phyloP scores from a whole-genome alignment of 1,139 yeast genomes.

The Zygoascus sp. region DNA sequence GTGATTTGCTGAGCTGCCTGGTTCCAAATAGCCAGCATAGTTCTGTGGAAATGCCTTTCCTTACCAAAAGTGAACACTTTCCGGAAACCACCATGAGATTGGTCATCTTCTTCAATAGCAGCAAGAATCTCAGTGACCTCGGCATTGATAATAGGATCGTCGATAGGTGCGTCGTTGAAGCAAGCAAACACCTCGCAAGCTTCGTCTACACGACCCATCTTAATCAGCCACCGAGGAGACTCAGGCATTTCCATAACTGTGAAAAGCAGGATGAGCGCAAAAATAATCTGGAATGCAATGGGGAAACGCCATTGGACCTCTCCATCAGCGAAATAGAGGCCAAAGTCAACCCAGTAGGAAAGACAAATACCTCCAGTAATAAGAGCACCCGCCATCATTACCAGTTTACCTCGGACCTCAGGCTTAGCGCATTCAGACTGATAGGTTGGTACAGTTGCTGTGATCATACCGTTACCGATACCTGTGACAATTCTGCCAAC shows the following conservation, averaged over 20 bases:
- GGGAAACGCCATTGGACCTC: constrained; percentile 47
- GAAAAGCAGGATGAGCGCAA: constrained; percentile 20
- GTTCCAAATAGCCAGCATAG: constrained; percentile 45
- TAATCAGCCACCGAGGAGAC: constrained; percentile 47
- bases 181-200: constrained; percentile 47
- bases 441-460: constrained; percentile 56
- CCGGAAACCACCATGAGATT: constrained; percentile 16
- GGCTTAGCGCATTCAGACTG: constrained; percentile 48
- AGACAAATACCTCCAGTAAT: constrained; percentile 67
- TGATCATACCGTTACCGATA: constrained; percentile 55
- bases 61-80: constrained; percentile 21
- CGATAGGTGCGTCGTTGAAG: constrained; percentile 38
- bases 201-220: constrained; percentile 39
- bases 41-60: constrained; percentile 44
- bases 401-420: constrained; percentile 61
- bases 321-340: constrained; percentile 42
- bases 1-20: constrained; percentile 66
- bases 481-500: constrained; percentile 56
- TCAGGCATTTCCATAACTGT: constrained; percentile 38
- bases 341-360: constrained; percentile 71
- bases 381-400: constrained; percentile 64
- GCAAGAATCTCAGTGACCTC: constrained; percentile 30
- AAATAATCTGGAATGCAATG: constrained; percentile 32
- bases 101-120: constrained; percentile 21
- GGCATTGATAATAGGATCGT: constrained; percentile 23